phyloP scores from a whole-genome alignment of 2,329 filamentous ascomycete species.

The Endocalyx cinctus region DNA sequence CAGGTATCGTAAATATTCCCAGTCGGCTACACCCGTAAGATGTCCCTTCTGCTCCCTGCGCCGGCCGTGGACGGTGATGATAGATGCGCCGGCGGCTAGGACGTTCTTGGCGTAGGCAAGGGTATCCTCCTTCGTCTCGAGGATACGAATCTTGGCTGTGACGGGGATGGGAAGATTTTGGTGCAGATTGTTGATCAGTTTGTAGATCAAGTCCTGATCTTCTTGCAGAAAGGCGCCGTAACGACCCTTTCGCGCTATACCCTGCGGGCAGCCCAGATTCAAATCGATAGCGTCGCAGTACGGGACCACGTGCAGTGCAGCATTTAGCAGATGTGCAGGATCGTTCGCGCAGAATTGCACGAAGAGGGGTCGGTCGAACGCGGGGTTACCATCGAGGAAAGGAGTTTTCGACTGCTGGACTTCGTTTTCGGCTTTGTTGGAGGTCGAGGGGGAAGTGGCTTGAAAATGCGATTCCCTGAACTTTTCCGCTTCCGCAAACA shows the following conservation, averaged over 20 bases:
- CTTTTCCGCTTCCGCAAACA: slow-evolving; percentile 72
- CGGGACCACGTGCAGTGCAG: slow-evolving; percentile 73
- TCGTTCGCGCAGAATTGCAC: slow-evolving; percentile 97
- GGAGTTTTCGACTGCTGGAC: slow-evolving; percentile 30
- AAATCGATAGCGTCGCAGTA: slow-evolving; percentile 94
- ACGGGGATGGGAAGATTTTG: slow-evolving; percentile 74
- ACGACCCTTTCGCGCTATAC: slow-evolving; percentile 83
- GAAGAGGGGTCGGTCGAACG: slow-evolving; percentile 81
- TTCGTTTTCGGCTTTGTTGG: slow-evolving; percentile 2
- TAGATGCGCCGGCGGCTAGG: slow-evolving; percentile 80
- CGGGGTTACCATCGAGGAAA: slow-evolving; percentile 82
- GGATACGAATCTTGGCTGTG: slow-evolving; percentile 89
- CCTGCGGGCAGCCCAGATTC: slow-evolving; percentile 93
- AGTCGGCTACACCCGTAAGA: slow-evolving; percentile 88
- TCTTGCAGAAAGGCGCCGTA: slow-evolving; percentile 96
- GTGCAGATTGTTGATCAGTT: slow-evolving; percentile 80
- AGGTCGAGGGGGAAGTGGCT: slow-evolving; percentile 39
- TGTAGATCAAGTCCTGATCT: slow-evolving; percentile 76
- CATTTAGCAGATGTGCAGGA: slow-evolving; percentile 70
- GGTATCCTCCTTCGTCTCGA: slow-evolving; percentile 82
- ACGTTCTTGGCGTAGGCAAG: slow-evolving; percentile 87
- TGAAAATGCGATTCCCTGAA: slow-evolving; percentile 83
- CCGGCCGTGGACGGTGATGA: slow-evolving; percentile 88
- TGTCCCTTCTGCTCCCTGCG: slow-evolving; percentile 92
- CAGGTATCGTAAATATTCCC: slow-evolving; percentile 77